Evolutionary conservation across 208 protist genomes (phyloP).

Genomic region (Leishmania lainsoni): DNA sequence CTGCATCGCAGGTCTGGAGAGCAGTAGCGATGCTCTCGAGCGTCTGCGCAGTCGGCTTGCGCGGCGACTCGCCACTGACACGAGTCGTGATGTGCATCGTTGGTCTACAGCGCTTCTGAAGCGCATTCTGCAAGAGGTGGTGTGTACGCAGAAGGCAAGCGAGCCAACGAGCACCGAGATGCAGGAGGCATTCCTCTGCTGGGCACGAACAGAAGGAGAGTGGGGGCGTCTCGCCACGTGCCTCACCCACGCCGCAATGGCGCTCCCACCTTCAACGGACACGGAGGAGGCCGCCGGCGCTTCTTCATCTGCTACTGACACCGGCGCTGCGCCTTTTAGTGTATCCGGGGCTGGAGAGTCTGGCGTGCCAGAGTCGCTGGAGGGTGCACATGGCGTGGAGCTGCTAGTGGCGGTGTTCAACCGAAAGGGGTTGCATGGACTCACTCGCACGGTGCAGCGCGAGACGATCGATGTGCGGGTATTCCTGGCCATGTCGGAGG

Average conservation of each 20-base stretch:
- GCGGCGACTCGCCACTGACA: constrained; percentile 60
- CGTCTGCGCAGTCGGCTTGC: constrained; percentile 70
- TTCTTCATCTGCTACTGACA: neutral
- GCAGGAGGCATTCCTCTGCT: constrained; percentile 31
- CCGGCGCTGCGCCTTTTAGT: neutral
- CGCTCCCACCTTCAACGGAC: constrained; percentile 44
- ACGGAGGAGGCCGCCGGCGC: neutral
- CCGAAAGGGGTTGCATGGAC: constrained; percentile 60
- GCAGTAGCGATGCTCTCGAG: constrained; percentile 46
- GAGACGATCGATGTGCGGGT: constrained; percentile 83
- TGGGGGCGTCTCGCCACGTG: constrained; percentile 38
- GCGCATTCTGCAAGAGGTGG: constrained; percentile 50
- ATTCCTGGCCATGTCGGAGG: constrained; percentile 78
- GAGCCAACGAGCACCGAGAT: constrained; percentile 24
- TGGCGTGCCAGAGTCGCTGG: constrained; percentile 13
- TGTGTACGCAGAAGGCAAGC: constrained; percentile 39
- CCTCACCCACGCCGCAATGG: constrained; percentile 49
- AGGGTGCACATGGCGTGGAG: constrained; percentile 44
- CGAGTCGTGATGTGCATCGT: constrained; percentile 43
- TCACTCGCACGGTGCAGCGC: constrained; percentile 44
- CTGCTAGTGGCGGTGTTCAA: constrained; percentile 61
- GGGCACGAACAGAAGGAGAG: constrained; percentile 26
- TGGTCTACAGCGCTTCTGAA: constrained; percentile 54
- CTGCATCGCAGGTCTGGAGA: constrained; percentile 40
- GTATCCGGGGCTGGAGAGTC: neutral